phyloP scores from a whole-genome alignment of 1,139 yeast genomes.

The Suhomyces coccinellae region DNA sequence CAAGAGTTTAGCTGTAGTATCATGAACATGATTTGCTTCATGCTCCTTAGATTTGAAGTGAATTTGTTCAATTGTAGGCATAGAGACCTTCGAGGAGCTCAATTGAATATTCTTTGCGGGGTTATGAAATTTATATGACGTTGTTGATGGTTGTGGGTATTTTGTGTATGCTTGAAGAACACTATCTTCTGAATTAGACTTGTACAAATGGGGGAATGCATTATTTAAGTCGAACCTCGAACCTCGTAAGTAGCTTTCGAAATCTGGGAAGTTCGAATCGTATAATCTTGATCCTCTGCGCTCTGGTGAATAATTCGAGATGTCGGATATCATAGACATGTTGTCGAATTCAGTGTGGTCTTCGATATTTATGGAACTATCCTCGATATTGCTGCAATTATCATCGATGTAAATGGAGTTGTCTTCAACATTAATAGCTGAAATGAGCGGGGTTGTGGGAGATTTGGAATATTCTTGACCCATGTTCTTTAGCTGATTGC shows the following conservation, averaged over 20 bases:
- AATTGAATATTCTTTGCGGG: conserved; percentile 35
- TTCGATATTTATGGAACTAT: conserved; percentile 9
- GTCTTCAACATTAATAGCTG: conserved; percentile 3
- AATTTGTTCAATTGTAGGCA: conserved; percentile 35
- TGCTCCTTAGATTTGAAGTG: conserved; percentile 16
- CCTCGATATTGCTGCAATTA: conserved; percentile 3
- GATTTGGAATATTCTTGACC: conserved; percentile 7
- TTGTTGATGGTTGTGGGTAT: conserved; percentile 5
- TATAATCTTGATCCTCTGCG: conserved; percentile 9
- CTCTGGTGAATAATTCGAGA: conserved; percentile 27
- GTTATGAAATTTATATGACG: conserved; percentile 34
- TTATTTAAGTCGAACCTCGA: conserved; percentile 35
- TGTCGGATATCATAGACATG: conserved; percentile 28
- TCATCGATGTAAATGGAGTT: conserved; percentile 13
- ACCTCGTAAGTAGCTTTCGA: conserved; percentile 35
- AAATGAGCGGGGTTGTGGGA: conserved; percentile 7
- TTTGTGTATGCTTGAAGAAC: conserved; percentile 15
- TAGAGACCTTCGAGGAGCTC: conserved; percentile 20
- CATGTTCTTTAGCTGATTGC: conserved; percentile 1
- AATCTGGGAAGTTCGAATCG: conserved; percentile 26
- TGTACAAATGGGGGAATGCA: conserved; percentile 35
- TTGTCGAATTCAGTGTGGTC: conserved; percentile 22
- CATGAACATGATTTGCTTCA: background rate
- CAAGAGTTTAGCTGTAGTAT: conserved; percentile 19
- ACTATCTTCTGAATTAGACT: conserved; percentile 30